Conservation (phyloP, 2,329 filamentous ascomycete genomes). For the Nemania bipapillata region DNA sequence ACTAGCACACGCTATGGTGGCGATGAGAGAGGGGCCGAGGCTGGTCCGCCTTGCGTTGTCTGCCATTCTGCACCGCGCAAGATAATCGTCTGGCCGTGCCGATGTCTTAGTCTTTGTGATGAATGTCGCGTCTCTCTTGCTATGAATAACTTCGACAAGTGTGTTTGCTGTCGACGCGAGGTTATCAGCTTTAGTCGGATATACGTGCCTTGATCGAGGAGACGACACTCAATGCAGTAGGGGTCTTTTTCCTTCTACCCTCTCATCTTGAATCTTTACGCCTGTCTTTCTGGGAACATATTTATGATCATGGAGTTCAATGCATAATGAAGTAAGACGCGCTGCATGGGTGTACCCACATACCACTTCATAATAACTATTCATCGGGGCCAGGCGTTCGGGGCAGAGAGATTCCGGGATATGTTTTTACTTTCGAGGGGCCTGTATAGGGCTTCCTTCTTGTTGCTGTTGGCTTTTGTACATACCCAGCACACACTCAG, state of each 20-base stretch:
- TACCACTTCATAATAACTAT: constrained; percentile 25
- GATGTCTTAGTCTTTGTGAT: constrained; percentile 92
- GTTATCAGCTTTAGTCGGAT: constrained; percentile 90
- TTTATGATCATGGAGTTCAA: constrained; percentile 19
- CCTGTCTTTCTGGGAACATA: neutral
- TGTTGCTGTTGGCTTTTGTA: constrained; percentile 1
- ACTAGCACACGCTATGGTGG: constrained; percentile 12
- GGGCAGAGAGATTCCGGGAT: neutral
- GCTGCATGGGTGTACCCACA: neutral
- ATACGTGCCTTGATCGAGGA: constrained; percentile 73
- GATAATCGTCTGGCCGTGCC: constrained; percentile 95
- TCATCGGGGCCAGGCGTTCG: constrained; percentile 31
- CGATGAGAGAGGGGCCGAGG: constrained; percentile 54
- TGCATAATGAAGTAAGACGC: constrained; percentile 19
- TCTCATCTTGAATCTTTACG: neutral
- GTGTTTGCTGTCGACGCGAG: constrained; percentile 90
- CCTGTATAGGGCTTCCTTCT: neutral
- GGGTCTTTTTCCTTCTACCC: neutral
- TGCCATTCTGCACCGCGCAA: constrained; percentile 88
- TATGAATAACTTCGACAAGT: constrained; percentile 97
- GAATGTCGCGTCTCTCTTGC: constrained; percentile 93
- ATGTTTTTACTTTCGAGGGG: neutral
- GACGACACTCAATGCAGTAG: neutral
- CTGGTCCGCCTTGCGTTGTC: constrained; percentile 87
- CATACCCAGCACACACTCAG: neutral